Evolutionary conservation across 176 grass and related monocot species (phyloP).

Genomic region (Triticum dicoccoides): DNA sequence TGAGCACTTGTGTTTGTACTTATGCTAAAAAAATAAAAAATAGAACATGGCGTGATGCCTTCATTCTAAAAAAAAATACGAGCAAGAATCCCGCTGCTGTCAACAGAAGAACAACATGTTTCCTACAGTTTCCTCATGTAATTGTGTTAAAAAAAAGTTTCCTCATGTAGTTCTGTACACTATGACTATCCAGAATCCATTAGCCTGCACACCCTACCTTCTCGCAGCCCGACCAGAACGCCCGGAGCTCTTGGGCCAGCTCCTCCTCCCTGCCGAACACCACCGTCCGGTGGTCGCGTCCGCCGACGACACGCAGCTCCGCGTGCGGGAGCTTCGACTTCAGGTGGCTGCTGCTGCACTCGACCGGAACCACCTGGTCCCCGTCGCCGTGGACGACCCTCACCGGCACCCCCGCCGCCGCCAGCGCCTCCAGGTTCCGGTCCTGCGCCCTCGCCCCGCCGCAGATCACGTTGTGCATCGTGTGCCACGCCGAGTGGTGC

Average conservation of each 20-base stretch:
- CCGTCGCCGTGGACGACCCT: constrained; percentile 57
- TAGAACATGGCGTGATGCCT: no score
- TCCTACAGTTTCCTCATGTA: no score
- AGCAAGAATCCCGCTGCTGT: no score
- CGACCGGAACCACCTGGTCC: constrained; percentile 60
- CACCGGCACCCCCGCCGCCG: constrained; percentile 49
- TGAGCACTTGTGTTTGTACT: no score
- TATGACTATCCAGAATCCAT: no score
- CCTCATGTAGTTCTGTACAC: no score
- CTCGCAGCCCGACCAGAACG: constrained; percentile 41
- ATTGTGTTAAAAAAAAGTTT: no score
- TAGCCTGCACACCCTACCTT: no score
- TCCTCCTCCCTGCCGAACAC: constrained; percentile 45
- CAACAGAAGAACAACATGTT: no score
- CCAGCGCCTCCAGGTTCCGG: constrained; percentile 47
- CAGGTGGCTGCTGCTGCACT: constrained; percentile 65
- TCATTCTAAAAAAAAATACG: no score
- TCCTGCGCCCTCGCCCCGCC: constrained; percentile 54
- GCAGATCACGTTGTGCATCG: constrained; percentile 96
- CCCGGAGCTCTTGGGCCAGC: constrained; percentile 46
- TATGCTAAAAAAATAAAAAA: no score
- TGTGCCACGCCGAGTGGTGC: constrained; percentile 94
- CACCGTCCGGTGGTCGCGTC: constrained; percentile 51
- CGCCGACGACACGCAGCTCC: constrained; percentile 37
- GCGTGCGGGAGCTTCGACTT: constrained; percentile 47